Evolutionary conservation across 208 protist genomes (phyloP).

Genomic region (Crithidia expoeki): DNA sequence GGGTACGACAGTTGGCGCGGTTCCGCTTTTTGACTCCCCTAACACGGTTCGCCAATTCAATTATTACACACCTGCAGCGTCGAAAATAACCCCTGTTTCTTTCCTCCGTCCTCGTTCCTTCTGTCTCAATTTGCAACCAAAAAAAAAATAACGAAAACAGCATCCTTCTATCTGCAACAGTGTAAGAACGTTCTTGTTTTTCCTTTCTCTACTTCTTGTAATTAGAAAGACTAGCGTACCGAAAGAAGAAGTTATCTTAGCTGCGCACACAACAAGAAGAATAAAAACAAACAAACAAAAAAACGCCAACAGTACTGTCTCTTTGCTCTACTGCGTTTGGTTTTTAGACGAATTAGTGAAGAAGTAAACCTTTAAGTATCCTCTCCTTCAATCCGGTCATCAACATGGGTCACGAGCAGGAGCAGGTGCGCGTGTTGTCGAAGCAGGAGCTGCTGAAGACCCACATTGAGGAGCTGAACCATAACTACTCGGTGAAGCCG

Average conservation of each 20-base stretch:
- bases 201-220: neutral
- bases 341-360: too few species aligned
- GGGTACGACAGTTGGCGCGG: too few species aligned
- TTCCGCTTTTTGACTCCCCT: too few species aligned
- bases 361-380: too few species aligned
- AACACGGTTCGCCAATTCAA: too few species aligned
- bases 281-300: neutral
- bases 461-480: constrained; percentile 77
- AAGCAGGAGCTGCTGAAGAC: constrained; percentile 86
- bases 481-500: constrained; percentile 84
- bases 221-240: neutral
- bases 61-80: too few species aligned
- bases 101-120: too few species aligned
- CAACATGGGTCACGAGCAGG: constrained; percentile 51
- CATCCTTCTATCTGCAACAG: neutral
- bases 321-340: too few species aligned
- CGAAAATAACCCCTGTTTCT: too few species aligned
- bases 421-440: constrained; percentile 66
- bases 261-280: neutral
- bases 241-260: neutral
- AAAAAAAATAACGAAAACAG: neutral
- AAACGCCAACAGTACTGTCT: too few species aligned
- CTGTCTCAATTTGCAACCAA: too few species aligned
- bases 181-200: constrained; percentile 7
- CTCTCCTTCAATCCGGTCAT: neutral